Percentiles rank a stretch among this genome's conserved stretches.
Conservation (phyloP, 2,329 filamentous ascomycete species). For the Monosporascus sp. region DNA sequence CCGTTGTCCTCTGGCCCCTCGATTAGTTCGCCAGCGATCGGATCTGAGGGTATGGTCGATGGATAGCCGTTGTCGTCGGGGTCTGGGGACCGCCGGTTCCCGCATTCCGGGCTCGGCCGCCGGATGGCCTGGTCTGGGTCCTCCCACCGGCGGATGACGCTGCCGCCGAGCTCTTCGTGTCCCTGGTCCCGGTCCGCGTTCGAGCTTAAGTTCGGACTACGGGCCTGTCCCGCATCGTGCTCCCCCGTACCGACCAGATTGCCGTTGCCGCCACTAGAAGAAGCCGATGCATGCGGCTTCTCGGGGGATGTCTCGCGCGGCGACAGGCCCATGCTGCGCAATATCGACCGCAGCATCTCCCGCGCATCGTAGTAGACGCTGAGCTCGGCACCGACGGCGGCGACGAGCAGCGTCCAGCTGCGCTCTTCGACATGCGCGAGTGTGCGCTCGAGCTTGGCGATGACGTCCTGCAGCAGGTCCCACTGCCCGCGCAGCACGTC, state of each 20-base stretch:
- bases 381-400: slow-evolving; percentile 68
- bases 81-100: too few relatives aligned
- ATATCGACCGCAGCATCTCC: slow-evolving; percentile 42
- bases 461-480: slow-evolving; percentile 50
- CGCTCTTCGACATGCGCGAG: slow-evolving; percentile 52
- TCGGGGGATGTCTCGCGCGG: slow-evolving; percentile 1
- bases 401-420: slow-evolving; percentile 70
- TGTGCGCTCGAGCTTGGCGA: slow-evolving; percentile 49
- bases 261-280: not conserved
- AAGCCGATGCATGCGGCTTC: not conserved
- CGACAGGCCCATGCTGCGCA: slow-evolving; percentile 15
- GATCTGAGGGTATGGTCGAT: not conserved
- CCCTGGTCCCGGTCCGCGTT: slow-evolving; percentile 5
- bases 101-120: not conserved
- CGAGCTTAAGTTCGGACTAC: too few relatives aligned
- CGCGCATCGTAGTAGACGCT: slow-evolving; percentile 61
- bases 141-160: slow-evolving; percentile 30
- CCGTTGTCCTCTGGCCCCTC: slow-evolving; percentile 4
- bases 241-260: slow-evolving; percentile 13
- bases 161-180: slow-evolving; percentile 23
- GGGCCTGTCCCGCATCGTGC: not conserved
- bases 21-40: slow-evolving; percentile 9
- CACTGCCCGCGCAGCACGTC: slow-evolving; percentile 43
- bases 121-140: slow-evolving; percentile 13
- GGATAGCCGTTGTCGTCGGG: not conserved